These are phyloP conservation scores for Fusarium musae DNA, from an alignment of 2,329 filamentous ascomycete species.

Conservation along the genomic window DNA sequence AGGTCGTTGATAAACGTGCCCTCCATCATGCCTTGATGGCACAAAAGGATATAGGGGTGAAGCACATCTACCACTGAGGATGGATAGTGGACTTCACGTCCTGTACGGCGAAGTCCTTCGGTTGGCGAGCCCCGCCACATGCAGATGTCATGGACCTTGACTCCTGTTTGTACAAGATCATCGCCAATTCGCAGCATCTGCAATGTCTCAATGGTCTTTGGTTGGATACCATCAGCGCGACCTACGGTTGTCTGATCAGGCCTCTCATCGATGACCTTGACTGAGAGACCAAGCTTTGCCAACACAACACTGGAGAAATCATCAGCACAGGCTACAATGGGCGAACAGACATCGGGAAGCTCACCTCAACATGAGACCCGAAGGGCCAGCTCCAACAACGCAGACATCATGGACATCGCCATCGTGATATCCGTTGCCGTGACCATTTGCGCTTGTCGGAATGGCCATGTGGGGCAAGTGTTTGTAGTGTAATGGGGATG, in stretches of 20 bases:
- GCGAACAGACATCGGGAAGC: too few species aligned
- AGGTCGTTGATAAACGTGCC: conserved; percentile 76
- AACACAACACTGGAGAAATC: conserved; percentile 54
- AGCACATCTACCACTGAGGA: conserved; percentile 63
- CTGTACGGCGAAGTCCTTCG: conserved; percentile 67
- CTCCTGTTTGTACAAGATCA: conserved; percentile 72
- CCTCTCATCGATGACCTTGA: conserved; percentile 74
- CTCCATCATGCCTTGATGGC: conserved; percentile 81
- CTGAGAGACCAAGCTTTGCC: conserved; percentile 72
- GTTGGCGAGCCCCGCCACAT: conserved; percentile 71
- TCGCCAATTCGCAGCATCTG: conserved; percentile 77
- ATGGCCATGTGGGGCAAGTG: background rate
- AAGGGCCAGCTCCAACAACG: conserved; percentile 65
- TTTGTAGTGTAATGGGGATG: background rate
- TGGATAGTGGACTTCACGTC: conserved; percentile 76
- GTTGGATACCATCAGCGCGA: conserved; percentile 77
- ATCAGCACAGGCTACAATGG: too few species aligned
- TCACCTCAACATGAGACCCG: conserved; percentile 63
- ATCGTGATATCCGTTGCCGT: background rate
- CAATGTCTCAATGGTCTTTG: conserved; percentile 81
- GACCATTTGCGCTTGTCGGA: background rate
- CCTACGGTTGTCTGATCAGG: conserved; percentile 74
- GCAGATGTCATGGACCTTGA: conserved; percentile 77
- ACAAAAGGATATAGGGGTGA: conserved; percentile 66
- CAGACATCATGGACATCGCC: conserved; percentile 56